Conservation (phyloP, 768 basidiomycete genomes). For the Thelephora aurantiotincta region DNA sequence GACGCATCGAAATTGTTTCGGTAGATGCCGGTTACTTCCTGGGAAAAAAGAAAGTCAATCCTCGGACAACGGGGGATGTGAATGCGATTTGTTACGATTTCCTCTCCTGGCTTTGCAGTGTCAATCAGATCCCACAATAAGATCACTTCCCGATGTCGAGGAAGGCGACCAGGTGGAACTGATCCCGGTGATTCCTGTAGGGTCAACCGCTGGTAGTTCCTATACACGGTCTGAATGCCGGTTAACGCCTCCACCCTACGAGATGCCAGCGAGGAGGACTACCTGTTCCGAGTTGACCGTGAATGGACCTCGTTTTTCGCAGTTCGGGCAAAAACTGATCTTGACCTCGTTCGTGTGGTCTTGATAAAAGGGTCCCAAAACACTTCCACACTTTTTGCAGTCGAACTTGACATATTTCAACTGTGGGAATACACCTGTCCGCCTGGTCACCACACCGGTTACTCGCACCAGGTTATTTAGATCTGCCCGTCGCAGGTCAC, state of each 20-base stretch:
- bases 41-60: conserved; percentile 8
- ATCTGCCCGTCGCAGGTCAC: conserved; percentile 84
- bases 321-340: conserved; percentile 89
- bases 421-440: conserved; percentile 97
- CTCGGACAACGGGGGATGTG: not conserved
- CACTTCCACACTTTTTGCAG: conserved; percentile 87
- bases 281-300: conserved; percentile 94
- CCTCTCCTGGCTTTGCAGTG: conserved; percentile 95
- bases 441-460: conserved; percentile 87
- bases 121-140: conserved; percentile 98
- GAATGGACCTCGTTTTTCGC: conserved; percentile 92
- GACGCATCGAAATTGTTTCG: conserved; percentile 98
- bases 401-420: conserved; percentile 99
- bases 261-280: not conserved
- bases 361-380: conserved; percentile 95
- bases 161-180: conserved; percentile 93
- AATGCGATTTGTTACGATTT: conserved; percentile 51
- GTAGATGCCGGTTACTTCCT: conserved; percentile 98
- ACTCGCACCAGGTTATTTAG: conserved; percentile 94
- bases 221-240: conserved; percentile 73
- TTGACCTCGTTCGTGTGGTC: conserved; percentile 89
- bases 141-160: conserved; percentile 92
- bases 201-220: conserved; percentile 99
- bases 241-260: not conserved
- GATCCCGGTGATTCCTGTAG: conserved; percentile 96